Evolutionary conservation across 805 yeast species (phyloP).

Genomic region (Lachancea waltii): DNA sequence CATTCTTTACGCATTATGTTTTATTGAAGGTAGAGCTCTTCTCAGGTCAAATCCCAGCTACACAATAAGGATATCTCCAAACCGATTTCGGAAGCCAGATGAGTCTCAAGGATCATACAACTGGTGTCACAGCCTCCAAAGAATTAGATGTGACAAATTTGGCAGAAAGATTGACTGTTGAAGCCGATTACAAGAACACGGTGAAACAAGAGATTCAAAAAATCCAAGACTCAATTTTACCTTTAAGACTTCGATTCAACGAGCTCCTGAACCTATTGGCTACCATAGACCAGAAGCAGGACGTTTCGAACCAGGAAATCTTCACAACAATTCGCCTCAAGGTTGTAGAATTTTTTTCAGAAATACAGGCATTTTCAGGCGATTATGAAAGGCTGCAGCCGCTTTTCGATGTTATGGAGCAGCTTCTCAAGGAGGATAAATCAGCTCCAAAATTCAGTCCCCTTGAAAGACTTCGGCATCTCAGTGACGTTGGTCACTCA

Average conservation of each 20-base stretch:
- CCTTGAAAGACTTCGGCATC: constrained; percentile 17
- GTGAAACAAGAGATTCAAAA: constrained; percentile 4
- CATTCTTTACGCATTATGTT: too few relatives aligned
- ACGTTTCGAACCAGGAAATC: constrained; percentile 17
- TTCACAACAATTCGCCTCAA: constrained; percentile 16
- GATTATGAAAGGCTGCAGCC: constrained; percentile 21
- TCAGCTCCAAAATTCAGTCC: constrained; percentile 20
- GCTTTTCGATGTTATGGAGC: constrained; percentile 22
- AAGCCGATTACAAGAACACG: constrained; percentile 11
- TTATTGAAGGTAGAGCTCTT: too few relatives aligned
- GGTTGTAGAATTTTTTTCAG: constrained; percentile 17
- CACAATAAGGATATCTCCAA: too few relatives aligned
- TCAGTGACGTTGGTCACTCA: not conserved
- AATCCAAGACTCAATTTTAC: constrained; percentile 15
- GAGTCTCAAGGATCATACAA: not conserved
- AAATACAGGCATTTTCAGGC: constrained; percentile 22
- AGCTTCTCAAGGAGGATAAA: constrained; percentile 16
- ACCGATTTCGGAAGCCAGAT: too few relatives aligned
- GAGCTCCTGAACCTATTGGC: constrained; percentile 25
- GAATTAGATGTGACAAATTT: constrained; percentile 15
- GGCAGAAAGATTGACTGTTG: constrained; percentile 15
- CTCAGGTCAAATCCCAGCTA: too few relatives aligned
- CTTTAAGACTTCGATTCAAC: constrained; percentile 22
- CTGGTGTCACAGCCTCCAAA: not conserved
- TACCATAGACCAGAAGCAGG: constrained; percentile 12